These are phyloP conservation scores for Collybiopsis confluens DNA, from an alignment of 768 basidiomycete genomes.

Conservation along the genomic window DNA sequence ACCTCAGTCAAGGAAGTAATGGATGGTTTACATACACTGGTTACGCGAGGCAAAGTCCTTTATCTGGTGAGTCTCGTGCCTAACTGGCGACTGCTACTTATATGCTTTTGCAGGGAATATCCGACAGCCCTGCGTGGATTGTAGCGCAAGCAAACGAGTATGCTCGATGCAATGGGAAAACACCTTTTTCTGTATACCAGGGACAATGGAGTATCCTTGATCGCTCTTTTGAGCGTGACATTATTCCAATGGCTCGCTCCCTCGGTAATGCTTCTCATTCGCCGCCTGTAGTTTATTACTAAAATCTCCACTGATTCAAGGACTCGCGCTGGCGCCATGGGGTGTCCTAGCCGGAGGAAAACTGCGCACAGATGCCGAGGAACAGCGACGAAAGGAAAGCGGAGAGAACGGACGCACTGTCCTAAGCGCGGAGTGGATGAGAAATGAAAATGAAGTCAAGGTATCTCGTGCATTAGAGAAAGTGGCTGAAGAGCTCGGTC, in stretches of 20 bases:
- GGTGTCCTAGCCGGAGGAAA: constrained; percentile 36
- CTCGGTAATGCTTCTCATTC: constrained; percentile 1
- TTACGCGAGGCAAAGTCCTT: constrained; percentile 37
- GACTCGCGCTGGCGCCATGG: constrained; percentile 40
- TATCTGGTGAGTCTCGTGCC: constrained; percentile 26
- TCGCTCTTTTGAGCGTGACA: constrained; percentile 37
- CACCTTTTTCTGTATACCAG: constrained; percentile 42
- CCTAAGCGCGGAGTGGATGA: constrained; percentile 23
- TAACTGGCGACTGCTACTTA: background rate
- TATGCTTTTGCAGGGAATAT: constrained; percentile 12
- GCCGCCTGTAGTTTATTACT: background rate
- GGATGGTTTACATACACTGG: constrained; percentile 30
- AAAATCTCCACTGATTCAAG: constrained; percentile 8
- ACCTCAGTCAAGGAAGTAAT: constrained; percentile 1
- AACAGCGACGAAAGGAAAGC: constrained; percentile 14
- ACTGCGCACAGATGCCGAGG: constrained; percentile 35
- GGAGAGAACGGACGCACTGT: constrained; percentile 20
- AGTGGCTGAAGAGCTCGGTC: constrained; percentile 32
- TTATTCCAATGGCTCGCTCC: constrained; percentile 31
- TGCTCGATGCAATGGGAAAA: constrained; percentile 22
- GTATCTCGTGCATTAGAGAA: constrained; percentile 31
- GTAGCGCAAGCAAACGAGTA: constrained; percentile 28
- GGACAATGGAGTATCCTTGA: constrained; percentile 27
- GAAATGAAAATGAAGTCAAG: constrained; percentile 27
- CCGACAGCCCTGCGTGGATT: constrained; percentile 33